A percentile compares a stretch with the other conserved stretches of the same genome.
phyloP scores from a whole-genome alignment of 208 protist species.

The Leishmania braziliensis region DNA sequence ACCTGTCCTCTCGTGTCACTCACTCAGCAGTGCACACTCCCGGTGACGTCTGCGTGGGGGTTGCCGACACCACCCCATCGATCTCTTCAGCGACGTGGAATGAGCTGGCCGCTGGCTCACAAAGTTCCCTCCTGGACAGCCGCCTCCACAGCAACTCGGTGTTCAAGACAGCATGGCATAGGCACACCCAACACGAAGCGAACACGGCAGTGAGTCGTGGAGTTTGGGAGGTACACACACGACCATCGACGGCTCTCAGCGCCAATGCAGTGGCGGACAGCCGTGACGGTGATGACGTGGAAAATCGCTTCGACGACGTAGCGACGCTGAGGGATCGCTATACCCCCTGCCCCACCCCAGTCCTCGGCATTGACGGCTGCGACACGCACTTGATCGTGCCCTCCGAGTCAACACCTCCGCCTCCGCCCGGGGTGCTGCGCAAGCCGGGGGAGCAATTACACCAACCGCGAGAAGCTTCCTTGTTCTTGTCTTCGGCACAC shows the following conservation, averaged over 20 bases:
- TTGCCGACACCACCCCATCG: not conserved
- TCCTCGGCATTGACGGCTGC: constrained; percentile 2
- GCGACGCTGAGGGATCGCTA: not conserved
- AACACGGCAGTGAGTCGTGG: not conserved
- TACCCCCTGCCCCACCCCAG: not conserved
- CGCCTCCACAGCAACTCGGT: constrained; percentile 7
- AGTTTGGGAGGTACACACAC: not conserved
- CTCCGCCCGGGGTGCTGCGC: not conserved
- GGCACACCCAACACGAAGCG: not conserved
- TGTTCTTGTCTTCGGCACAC: not conserved
- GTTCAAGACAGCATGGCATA: not conserved
- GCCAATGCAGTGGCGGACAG: not conserved
- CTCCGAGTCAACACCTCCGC: constrained; percentile 16
- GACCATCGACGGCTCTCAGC: not conserved
- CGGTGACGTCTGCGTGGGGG: not conserved
- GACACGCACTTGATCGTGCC: constrained; percentile 4
- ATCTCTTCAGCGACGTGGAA: not conserved
- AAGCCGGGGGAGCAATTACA: not conserved
- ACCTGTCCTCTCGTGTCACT: not conserved
- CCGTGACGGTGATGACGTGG: not conserved
- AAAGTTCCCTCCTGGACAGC: not conserved
- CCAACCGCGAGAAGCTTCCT: not conserved
- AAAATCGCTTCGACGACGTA: not conserved
- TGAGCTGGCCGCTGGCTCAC: not conserved
- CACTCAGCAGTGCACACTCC: not conserved